Evolutionary conservation across 495 filamentous ascomycete genomes (phyloP).

Genomic region (Copromyces sp.): DNA sequence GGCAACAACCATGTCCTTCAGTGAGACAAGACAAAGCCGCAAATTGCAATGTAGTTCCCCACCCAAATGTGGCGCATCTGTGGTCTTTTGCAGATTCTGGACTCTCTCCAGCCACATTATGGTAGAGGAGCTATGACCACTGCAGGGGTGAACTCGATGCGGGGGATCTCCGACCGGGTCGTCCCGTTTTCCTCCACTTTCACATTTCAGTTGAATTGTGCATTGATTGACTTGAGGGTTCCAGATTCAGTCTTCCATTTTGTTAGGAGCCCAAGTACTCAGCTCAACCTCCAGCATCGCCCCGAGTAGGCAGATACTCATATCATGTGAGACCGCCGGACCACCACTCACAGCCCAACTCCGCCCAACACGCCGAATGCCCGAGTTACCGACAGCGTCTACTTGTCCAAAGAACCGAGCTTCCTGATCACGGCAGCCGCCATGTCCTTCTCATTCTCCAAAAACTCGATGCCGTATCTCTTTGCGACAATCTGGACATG

Average conservation of each 20-base stretch:
- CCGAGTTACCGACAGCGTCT: background rate
- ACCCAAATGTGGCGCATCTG: background rate
- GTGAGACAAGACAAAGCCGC: background rate
- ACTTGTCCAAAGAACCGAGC: conserved; percentile 4
- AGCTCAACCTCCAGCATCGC: background rate
- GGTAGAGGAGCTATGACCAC: background rate
- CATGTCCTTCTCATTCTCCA: conserved; percentile 26
- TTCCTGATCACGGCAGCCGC: conserved; percentile 13
- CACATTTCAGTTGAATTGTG: background rate
- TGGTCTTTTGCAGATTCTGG: background rate
- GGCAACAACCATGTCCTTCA: background rate
- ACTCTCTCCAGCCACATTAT: background rate
- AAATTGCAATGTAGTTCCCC: background rate
- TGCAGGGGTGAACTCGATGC: background rate
- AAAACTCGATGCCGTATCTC: conserved; percentile 28
- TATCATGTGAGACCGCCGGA: background rate
- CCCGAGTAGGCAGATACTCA: background rate
- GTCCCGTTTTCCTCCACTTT: background rate
- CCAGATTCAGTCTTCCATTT: background rate
- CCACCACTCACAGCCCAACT: background rate
- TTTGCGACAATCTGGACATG: conserved; percentile 47
- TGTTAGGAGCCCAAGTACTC: background rate
- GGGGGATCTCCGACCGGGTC: background rate
- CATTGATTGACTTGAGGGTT: too few species aligned
- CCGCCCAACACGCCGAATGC: background rate